Evolutionary conservation across 805 yeast genomes (phyloP).

Genomic region (Cyberlindnera mississippiensis): DNA sequence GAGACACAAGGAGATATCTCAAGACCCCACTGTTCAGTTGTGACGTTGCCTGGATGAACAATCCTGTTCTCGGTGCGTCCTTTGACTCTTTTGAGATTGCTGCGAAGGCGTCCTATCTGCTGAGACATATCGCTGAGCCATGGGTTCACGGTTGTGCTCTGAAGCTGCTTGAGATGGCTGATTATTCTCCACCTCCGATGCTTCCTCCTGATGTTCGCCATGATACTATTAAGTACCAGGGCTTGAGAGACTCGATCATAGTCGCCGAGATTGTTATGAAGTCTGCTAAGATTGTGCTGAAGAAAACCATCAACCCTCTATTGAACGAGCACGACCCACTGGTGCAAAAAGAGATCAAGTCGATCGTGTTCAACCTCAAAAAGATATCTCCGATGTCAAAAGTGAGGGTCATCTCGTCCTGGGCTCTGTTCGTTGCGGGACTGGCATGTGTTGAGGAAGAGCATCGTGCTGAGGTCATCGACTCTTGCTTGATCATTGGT

Average conservation of each 20-base stretch:
- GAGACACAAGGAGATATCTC: constrained; percentile 30
- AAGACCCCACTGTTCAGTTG: constrained; percentile 35
- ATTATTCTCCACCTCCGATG: constrained; percentile 17
- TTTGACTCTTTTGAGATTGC: constrained; percentile 33
- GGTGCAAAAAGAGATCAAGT: constrained; percentile 14
- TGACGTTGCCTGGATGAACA: constrained; percentile 40
- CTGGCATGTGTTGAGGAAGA: constrained; percentile 6
- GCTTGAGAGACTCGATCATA: constrained; percentile 18
- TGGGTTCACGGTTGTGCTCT: constrained; percentile 9
- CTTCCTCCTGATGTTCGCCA: constrained; percentile 18
- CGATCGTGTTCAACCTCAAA: constrained; percentile 5
- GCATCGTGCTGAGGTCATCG: constrained; percentile 3
- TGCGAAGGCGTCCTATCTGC: constrained; percentile 34
- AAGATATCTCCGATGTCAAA: constrained; percentile 8
- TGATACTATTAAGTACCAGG: constrained; percentile 10
- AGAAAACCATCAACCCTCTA: constrained; percentile 13
- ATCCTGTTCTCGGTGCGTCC: constrained; percentile 39
- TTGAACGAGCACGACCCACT: constrained; percentile 5
- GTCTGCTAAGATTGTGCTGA: constrained; percentile 18
- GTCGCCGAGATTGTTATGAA: constrained; percentile 21
- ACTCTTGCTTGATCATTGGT: constrained; percentile 5
- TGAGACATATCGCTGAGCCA: constrained; percentile 13
- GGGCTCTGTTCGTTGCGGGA: constrained; percentile 10
- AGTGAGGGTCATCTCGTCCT: constrained; percentile 11
- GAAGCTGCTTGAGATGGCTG: constrained; percentile 18